A percentile compares a stretch with the other conserved stretches of the same genome.
Conservation (phyloP, 352 stramenopile species). For the Pythium brassicae region DNA sequence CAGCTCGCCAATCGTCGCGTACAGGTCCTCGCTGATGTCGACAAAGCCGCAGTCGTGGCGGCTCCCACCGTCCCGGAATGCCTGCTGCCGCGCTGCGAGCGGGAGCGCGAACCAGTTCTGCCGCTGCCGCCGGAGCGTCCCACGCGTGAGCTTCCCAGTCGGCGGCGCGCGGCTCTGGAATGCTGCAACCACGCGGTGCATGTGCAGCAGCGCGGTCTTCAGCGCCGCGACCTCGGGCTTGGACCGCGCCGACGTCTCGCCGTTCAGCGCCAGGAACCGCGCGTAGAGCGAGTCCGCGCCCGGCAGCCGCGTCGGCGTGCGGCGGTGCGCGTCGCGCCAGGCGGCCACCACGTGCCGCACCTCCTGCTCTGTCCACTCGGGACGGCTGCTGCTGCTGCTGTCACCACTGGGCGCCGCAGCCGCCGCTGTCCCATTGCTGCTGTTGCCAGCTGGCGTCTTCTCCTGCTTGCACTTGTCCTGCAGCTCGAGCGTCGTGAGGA, state of each 20-base stretch:
- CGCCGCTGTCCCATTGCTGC: neutral
- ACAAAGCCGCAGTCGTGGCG: slow-evolving; percentile 6
- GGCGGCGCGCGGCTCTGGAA: slow-evolving; percentile 3
- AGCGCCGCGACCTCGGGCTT: slow-evolving; percentile 12
- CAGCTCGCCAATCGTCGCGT: slow-evolving; percentile 6
- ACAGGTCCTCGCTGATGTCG: slow-evolving; percentile 12
- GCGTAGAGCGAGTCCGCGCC: slow-evolving; percentile 10
- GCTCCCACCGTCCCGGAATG: neutral
- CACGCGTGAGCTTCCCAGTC: slow-evolving; percentile 10
- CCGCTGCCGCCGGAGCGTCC: slow-evolving; percentile 5
- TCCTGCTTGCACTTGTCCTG: slow-evolving; percentile 13
- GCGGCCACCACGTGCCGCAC: slow-evolving; percentile 7
- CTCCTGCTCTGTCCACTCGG: slow-evolving; percentile 1
- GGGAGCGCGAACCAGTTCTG: slow-evolving; percentile 13
- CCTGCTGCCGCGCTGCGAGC: neutral
- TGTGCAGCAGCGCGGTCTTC: slow-evolving; percentile 12
- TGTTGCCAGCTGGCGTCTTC: neutral
- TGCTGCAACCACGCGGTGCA: slow-evolving; percentile 6
- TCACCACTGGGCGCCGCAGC: neutral
- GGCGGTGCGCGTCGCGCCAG: slow-evolving; percentile 8
- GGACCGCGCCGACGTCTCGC: slow-evolving; percentile 8
- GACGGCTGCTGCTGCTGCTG: too few relatives aligned
- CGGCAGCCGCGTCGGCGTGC: slow-evolving; percentile 6
- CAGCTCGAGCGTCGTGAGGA: slow-evolving; percentile 9
- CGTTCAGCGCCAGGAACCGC: slow-evolving; percentile 13